Base-by-base conservation (phyloP, 1,284 basidiomycete genomes). In the Paramarasmius palmivorus region DNA sequence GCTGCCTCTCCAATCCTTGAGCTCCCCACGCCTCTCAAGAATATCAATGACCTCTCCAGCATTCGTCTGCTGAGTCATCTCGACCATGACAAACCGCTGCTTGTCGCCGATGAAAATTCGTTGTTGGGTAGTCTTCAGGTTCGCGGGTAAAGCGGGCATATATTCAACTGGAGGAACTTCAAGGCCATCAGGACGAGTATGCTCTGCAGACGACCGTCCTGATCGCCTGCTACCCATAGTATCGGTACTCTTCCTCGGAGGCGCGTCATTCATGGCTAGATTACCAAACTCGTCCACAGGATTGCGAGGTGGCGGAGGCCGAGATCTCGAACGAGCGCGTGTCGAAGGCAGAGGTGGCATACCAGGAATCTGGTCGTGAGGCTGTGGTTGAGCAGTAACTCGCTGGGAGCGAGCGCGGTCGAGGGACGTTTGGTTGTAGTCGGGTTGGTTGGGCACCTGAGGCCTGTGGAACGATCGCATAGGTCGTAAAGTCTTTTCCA, bases 31-130 rank as follows among this genome's bases (percentile, higher is more conserved):
- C 20, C 73, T 71, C 44, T 84, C 81, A 47, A 92, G 73, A 60
- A 82, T 73, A 23, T 79, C 73, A 50, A 91, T 66, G 10, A 90
- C 80, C 54, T 90, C 84, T 34, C 79, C 76, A 32, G 89, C 89
- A 47, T 71, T 83, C 8, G 86, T 90, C 10, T 68, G 63, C 20
- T 82, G 68, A 2, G 75, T 73, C 48, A 91, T 80, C 62, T 88
- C 86, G 15, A 92, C 80, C 61, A 82, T 80, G 58, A 83, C 80
- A 61, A 86, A 91, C 35, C 82, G 75, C 67, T 92, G 89, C 75
- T 85, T 78, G 64, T 86, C 85, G 6, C 82, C 83, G 50, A 92
- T 75, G 63, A 90, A 92, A 5, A 92, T 71, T 8, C 88, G 78
- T 64, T 88, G 88, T 61, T 88, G 86, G 58, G 63, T 36, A 46